These are phyloP conservation scores for Pyronema omphalodes DNA, from an alignment of 495 filamentous ascomycete genomes.

Conservation along the genomic window DNA sequence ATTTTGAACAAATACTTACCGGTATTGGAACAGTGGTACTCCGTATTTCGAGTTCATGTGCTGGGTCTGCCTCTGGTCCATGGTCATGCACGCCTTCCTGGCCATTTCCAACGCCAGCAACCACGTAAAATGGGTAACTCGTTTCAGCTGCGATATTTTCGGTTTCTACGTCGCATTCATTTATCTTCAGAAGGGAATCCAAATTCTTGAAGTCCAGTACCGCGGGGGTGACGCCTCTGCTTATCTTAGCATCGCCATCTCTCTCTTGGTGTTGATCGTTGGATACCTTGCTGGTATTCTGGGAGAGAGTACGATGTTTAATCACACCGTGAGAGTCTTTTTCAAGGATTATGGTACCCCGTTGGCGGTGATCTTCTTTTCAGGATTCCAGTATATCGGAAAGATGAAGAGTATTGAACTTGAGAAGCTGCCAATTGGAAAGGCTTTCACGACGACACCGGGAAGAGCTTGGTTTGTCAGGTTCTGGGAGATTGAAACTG, in stretches of 20 bases:
- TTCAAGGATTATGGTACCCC: slow-evolving; percentile 72
- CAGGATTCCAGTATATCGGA: slow-evolving; percentile 71
- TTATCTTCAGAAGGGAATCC: slow-evolving; percentile 70
- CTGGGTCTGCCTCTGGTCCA: slow-evolving; percentile 71
- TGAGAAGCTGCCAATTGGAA: slow-evolving; percentile 47
- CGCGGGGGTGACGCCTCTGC: slow-evolving; percentile 40
- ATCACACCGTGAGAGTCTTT: slow-evolving; percentile 52
- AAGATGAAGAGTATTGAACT: slow-evolving; percentile 50
- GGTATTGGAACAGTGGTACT: slow-evolving; percentile 31
- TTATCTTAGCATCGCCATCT: slow-evolving; percentile 55
- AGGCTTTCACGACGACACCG: slow-evolving; percentile 64
- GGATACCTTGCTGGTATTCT: slow-evolving; percentile 54
- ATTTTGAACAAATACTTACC: not conserved
- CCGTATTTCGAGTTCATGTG: slow-evolving; percentile 72
- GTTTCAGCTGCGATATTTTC: slow-evolving; percentile 75
- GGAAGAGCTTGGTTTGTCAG: slow-evolving; percentile 66
- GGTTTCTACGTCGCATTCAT: slow-evolving; percentile 74
- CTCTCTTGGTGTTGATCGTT: slow-evolving; percentile 51
- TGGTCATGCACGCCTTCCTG: slow-evolving; percentile 62
- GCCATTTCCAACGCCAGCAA: slow-evolving; percentile 69
- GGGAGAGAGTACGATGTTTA: slow-evolving; percentile 50
- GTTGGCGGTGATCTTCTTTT: slow-evolving; percentile 70
- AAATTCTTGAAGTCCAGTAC: slow-evolving; percentile 50
- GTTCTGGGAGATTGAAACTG: slow-evolving; percentile 68
- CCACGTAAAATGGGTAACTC: slow-evolving; percentile 59